These are phyloP conservation scores for Xerocomellus chrysenteron DNA, from an alignment of 768 basidiomycete genomes.

Conservation along the genomic window DNA sequence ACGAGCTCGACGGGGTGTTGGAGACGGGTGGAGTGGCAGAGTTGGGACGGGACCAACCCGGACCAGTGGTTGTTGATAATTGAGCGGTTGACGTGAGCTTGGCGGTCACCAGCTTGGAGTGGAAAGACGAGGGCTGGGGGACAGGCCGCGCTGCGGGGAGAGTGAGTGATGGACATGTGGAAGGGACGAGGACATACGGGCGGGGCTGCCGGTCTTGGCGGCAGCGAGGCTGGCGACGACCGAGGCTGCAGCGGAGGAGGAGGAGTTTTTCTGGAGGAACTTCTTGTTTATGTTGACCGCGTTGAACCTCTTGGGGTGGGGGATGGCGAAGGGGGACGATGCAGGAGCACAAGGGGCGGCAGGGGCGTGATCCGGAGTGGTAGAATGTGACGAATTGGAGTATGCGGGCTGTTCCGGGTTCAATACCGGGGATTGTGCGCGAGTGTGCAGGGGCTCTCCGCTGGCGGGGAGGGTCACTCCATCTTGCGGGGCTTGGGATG, in stretches of 20 bases:
- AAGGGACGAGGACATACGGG: conserved; percentile 44
- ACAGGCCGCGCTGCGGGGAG: conserved; percentile 53
- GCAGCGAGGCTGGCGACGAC: conserved; percentile 40
- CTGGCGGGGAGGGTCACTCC: conserved; percentile 4
- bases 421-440: conserved; percentile 19
- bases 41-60: conserved; percentile 80
- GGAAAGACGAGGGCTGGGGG: conserved; percentile 52
- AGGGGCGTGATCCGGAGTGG: conserved; percentile 18
- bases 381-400: conserved; percentile 7
- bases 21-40: conserved; percentile 65
- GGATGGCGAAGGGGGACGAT: conserved; percentile 30
- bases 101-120: conserved; percentile 82
- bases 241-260: conserved; percentile 50
- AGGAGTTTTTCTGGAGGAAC: conserved; percentile 87
- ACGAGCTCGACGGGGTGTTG: conserved; percentile 47
- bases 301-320: conserved; percentile 81
- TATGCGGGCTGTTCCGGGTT: conserved; percentile 8
- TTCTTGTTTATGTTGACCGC: conserved; percentile 95
- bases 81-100: conserved; percentile 74
- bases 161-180: conserved; percentile 7
- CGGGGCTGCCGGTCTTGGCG: conserved; percentile 50
- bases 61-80: conserved; percentile 52
- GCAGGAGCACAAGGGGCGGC: conserved; percentile 7
- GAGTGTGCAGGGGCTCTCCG: conserved; percentile 2
- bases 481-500: conserved; percentile 27